Evolutionary conservation across 176 grass and related monocot genomes (phyloP).

Genomic region (Dactylis glomerata): DNA sequence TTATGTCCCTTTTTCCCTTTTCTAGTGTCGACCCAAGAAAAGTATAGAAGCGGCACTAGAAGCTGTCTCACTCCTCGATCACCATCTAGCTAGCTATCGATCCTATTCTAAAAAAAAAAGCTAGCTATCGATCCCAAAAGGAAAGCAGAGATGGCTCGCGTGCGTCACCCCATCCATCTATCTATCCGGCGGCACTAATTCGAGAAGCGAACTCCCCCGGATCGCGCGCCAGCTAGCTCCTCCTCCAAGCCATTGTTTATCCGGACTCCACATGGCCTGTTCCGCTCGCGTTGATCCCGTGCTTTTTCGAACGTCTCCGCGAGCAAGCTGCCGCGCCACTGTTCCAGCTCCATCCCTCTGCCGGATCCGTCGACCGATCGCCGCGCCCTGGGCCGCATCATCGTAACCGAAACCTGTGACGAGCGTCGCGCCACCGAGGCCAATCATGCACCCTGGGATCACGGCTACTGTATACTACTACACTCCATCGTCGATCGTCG

Average conservation of each 20-base stretch:
- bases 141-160: not conserved
- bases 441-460: not conserved
- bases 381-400: constrained; percentile 19
- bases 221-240: constrained; percentile 12
- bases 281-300: not conserved
- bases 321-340: not conserved
- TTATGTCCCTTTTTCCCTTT: no score
- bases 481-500: not conserved
- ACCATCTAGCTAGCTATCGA: not conserved
- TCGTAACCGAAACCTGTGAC: not conserved
- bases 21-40: no score
- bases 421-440: not conserved
- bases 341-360: not conserved
- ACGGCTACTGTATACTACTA: not conserved
- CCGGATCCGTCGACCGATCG: constrained; percentile 12
- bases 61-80: not conserved
- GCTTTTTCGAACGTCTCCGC: not conserved
- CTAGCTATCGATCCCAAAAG: not conserved
- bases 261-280: constrained; percentile 39
- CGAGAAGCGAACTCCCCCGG: not conserved
- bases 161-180: constrained; percentile 20
- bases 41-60: no score
- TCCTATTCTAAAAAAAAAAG: no score
- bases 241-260: not conserved
- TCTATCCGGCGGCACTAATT: constrained; percentile 21